Base-by-base conservation (phyloP, 176 grass and related monocot genomes). In the Luzula sylvatica region DNA sequence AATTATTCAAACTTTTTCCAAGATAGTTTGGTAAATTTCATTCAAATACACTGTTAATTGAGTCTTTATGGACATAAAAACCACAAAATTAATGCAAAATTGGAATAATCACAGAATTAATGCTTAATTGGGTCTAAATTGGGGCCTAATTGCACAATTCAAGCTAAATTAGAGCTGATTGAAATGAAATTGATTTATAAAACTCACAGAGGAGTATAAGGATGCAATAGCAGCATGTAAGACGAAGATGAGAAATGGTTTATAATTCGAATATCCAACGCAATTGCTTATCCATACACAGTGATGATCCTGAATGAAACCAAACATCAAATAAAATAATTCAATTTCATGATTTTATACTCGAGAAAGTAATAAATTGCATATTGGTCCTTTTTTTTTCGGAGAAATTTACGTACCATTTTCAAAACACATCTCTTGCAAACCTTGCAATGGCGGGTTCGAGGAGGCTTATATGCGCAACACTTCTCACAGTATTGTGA, bases 271-370 rank as follows among this genome's bases (percentile, higher is more conserved):
- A 50, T 98, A 98, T 39, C 92, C 92, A 45, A 98, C 85, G 23
- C 92, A 98, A 63, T 98, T 98, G 68, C 83, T 82, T 57, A 98
- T 86, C 85, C 92, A 98, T 3, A 83, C 64, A 72, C 92, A 98
- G 50, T 98, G 92, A 79, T 98, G 92, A 74, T 98, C 92, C 92
- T 98, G 68, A 44, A 47, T n/a, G n/a, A n/a, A n/a, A n/a, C n/a
- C n/a, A 77, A 20, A 50, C 24, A 67, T 23, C 4, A 21, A 32
- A 49, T 47, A 64, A 23, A 9, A 15, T 35, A 0, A 35, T 7
- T 35, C 30, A 35, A 35, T 35, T 35, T 35, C 30, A 35, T 7
- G 30, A 7, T 35, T 35, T 35, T 35, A 35, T 35, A 35, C 1
- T 35, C 5, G 9, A 35, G 9, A 35, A 32, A 32, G 30, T 9